A percentile compares a stretch with the other conserved stretches of the same genome.
phyloP scores from a whole-genome alignment of 257 asterid species.

The Solanum raphanifolium region DNA sequence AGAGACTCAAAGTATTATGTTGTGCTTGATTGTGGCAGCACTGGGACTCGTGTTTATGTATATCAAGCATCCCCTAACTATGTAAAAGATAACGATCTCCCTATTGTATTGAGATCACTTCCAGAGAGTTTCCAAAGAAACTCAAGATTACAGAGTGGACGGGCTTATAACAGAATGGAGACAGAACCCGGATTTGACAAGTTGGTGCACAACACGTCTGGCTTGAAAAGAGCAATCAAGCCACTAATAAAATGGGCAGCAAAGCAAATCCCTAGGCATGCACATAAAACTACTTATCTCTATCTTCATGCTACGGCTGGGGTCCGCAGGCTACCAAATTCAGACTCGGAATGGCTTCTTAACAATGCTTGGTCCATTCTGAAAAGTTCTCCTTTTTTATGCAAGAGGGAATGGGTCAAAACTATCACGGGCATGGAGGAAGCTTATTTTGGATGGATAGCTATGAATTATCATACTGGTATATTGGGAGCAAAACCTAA shows the following conservation, averaged over 20 bases:
- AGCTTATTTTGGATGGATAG: conserved; percentile 96
- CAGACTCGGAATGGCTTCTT: conserved; percentile 96
- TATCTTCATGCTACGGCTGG: conserved; percentile 96
- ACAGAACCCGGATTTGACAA: conserved; percentile 98
- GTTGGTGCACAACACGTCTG: conserved; percentile 67
- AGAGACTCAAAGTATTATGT: conserved; percentile 62
- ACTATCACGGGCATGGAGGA: conserved; percentile 83
- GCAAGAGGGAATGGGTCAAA: conserved; percentile 94
- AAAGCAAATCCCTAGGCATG: conserved; percentile 72
- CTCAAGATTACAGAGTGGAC: conserved; percentile 49
- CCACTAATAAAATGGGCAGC: conserved; percentile 93
- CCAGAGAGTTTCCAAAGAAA: conserved; percentile 65
- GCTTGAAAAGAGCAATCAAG: conserved; percentile 48
- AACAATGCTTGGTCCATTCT: conserved; percentile 72
- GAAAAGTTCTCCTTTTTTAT: conserved; percentile 52
- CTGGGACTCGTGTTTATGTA: conserved; percentile 94
- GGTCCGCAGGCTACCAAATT: conserved; percentile 74
- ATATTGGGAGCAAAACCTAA: conserved; percentile 64
- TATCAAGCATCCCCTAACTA: conserved; percentile 59
- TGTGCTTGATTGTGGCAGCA: conserved; percentile 96
- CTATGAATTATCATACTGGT: conserved; percentile 70
- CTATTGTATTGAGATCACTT: conserved; percentile 56
- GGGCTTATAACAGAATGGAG: conserved; percentile 97
- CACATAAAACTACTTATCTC: conserved; percentile 72
- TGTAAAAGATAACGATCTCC: conserved; percentile 50